Evolutionary conservation across 1,139 yeast genomes (phyloP), one percentile per base, ranked within the genome.

Genomic region (Blastobotrys arbuscula): DNA sequence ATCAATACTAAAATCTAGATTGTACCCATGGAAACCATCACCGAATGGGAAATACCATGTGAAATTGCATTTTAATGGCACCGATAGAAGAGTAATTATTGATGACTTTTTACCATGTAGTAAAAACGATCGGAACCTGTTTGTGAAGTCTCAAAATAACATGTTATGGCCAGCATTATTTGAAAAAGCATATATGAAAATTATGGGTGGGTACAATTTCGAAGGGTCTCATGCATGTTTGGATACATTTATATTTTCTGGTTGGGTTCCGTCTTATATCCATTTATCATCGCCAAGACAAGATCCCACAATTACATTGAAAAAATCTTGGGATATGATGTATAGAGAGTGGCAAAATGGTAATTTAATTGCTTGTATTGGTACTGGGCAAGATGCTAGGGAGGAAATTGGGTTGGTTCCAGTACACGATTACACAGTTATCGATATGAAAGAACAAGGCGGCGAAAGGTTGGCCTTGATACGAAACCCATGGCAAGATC

Each of bases 161-260:
- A 34, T 41, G 2, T 59, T 70, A 5, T 83, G 89, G 87, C 92
- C 92, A 0, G 85, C 87, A 0, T 58, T 87, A 20, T 60, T 86
- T 2, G 96, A 89, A 63, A 82, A 85, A 59, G 94, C 95, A 0
- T 84, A 79, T 58, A 69, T 88, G 54, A 78, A 78, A 55, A 65
- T 83, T 0, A 70, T 75, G 69, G 84, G 84, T 0, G 84, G 86
- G 2, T 84, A 84, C 59, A 67, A 72, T n/a, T 78, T 80, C 48
- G 62, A 63, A 5, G 97, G 97, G 0, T 87, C 96, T 0, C 87
- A 88, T 61, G 79, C 86, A 62, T 85, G 88, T 1, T 70, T 76
- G n/a, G 96, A 86, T 58, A 77, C 86, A 0, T 85, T 69, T 57
- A 67, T 79, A 44, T 56, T 88, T 7, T 72, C 81, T 3, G 89